phyloP scores from a whole-genome alignment of 441 rosid species.

The Gossypium lobatum region DNA sequence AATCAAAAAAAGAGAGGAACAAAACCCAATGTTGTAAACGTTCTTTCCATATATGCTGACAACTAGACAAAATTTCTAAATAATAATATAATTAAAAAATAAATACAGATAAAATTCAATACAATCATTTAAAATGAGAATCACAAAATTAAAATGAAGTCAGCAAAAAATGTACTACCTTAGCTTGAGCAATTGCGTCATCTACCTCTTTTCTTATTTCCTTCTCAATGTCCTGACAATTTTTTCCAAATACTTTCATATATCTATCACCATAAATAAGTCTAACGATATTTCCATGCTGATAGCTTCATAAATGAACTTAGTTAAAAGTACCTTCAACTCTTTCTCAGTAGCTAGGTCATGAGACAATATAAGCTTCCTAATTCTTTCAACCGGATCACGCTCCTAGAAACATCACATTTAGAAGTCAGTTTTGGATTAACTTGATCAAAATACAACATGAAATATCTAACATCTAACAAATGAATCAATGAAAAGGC shows the following conservation, averaged over 20 bases:
- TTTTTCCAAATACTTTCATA: background rate
- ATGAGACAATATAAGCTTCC: slow-evolving; percentile 66
- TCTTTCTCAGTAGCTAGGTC: slow-evolving; percentile 94
- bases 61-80: background rate
- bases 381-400: slow-evolving; percentile 84
- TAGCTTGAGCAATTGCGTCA: slow-evolving; percentile 86
- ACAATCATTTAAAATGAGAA: slow-evolving; percentile 8
- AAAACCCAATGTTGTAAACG: background rate
- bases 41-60: background rate
- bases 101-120: background rate
- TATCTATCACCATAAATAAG: background rate
- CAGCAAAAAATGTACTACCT: slow-evolving; percentile 38
- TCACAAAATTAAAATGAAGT: background rate
- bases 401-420: slow-evolving; percentile 52
- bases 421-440: background rate
- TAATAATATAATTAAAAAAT: background rate
- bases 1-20: slow-evolving; percentile 12
- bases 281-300: background rate
- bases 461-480: background rate
- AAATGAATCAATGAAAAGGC: background rate
- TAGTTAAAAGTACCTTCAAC: slow-evolving; percentile 56
- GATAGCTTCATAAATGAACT: background rate
- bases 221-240: slow-evolving; percentile 80
- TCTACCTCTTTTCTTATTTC: slow-evolving; percentile 88
- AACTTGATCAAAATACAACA: background rate